A percentile compares a stretch with the other conserved stretches of the same genome.
phyloP scores from a whole-genome alignment of 139 green algal genomes.

The Pedinophyceae sp. region DNA sequence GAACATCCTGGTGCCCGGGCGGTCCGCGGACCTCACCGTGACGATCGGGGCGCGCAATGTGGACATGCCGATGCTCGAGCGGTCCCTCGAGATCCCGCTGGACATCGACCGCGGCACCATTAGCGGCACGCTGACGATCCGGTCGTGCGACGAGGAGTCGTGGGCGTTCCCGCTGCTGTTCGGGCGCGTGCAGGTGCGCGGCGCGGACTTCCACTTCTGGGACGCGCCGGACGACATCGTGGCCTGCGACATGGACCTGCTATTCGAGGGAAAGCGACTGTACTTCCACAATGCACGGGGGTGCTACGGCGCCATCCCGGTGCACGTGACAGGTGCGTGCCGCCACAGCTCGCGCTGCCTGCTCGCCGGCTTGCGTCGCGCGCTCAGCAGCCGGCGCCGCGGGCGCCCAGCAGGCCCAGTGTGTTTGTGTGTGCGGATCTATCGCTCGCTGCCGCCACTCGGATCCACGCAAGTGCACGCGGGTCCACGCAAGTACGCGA shows the following conservation, averaged over 20 bases:
- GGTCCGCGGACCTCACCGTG: constrained; percentile 27
- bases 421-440: too few species aligned
- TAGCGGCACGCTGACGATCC: constrained; percentile 50
- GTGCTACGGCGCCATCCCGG: constrained; percentile 50
- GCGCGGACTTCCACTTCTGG: constrained; percentile 80
- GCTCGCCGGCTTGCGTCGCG: too few species aligned
- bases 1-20: constrained; percentile 15
- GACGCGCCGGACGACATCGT: constrained; percentile 76
- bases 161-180: constrained; percentile 67
- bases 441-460: too few species aligned
- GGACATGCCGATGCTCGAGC: constrained; percentile 65
- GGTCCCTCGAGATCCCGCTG: constrained; percentile 75
- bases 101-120: constrained; percentile 46
- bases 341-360: too few species aligned
- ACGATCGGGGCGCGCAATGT: constrained; percentile 29
- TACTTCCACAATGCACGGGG: constrained; percentile 78
- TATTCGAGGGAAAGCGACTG: constrained; percentile 77
- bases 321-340: constrained; percentile 44
- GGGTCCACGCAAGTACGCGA: too few species aligned
- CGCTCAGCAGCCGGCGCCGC: too few species aligned
- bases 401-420: too few species aligned
- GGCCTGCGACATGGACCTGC: constrained; percentile 54
- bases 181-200: constrained; percentile 32
- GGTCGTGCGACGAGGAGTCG: constrained; percentile 22
- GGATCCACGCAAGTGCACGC: too few species aligned